Base-by-base conservation (phyloP, 148 eudicot genomes). In the Fagopyrum homotropicum region DNA sequence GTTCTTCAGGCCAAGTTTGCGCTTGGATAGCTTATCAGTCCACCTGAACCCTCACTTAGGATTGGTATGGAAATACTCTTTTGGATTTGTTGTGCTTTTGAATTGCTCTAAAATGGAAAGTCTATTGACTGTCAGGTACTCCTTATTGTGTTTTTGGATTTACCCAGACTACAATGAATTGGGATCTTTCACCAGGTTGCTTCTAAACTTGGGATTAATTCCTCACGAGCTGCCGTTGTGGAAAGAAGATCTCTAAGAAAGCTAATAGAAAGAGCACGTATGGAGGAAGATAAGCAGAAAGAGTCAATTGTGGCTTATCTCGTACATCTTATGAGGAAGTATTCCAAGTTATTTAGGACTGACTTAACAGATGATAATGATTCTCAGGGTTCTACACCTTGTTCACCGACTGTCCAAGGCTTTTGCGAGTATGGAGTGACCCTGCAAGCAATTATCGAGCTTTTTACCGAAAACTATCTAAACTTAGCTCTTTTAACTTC, bases 311-410 rank as follows among this genome's bases (percentile, higher is more conserved):
- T 92, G 40, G 96, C 98, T 56, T 95, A 84, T 82, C 93, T 95
- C 72, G 77, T 88, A 81, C 93, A 90, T 80, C 92, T 95, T 52
- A 92, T 95, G 92, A 88, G 88, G 63, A 95, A 95, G 82, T 95
- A 92, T 75, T 92, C 98, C 15, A 95, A 95, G 84, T 77, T 95
- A 76, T 95, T 95, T 81, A 86, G 97, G 77, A 89, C 86, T 75
- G 98, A 95, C 71, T 81, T 95, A 74, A 88, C 88, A 26, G 98
- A 95, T 79, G 98, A 95, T 80, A 90, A 90, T 75, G 98, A 95
- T 78, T 95, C 98, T 71, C 97, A 92, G 81, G 96, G 98, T 16
- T 95, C 98, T 61, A 88, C 96, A 26, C 98, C 98, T 75, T 95
- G 98, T 85, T 95, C 98, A 47, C 98, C 97, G 6, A 89, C 98